These are phyloP conservation scores for Pestalotiopsis sp. DNA, from an alignment of 2,329 filamentous ascomycete genomes.

Conservation along the genomic window DNA sequence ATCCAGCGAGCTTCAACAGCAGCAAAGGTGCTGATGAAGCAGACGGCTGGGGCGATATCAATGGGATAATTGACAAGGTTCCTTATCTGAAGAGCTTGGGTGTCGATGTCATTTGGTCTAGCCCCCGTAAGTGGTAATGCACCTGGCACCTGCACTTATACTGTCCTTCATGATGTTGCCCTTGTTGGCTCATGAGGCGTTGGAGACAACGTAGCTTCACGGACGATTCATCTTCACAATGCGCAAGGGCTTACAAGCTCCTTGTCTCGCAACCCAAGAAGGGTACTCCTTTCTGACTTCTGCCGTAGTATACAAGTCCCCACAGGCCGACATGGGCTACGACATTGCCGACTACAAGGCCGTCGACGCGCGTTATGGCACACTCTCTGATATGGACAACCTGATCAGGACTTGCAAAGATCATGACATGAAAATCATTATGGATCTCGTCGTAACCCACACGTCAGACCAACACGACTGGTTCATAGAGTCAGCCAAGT, in stretches of 20 bases:
- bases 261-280: too few species aligned
- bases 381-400: slow-evolving; percentile 64
- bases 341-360: slow-evolving; percentile 69
- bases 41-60: slow-evolving; percentile 54
- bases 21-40: slow-evolving; percentile 54
- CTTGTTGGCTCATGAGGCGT: too few species aligned
- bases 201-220: too few species aligned
- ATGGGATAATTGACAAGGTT: slow-evolving; percentile 63
- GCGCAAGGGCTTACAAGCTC: too few species aligned
- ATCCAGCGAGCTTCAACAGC: slow-evolving; percentile 59
- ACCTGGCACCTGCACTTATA: too few species aligned
- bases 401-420: slow-evolving; percentile 62
- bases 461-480: slow-evolving; percentile 72
- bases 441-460: slow-evolving; percentile 80
- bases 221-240: too few species aligned
- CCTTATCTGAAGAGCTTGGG: slow-evolving; percentile 63
- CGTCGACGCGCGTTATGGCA: slow-evolving; percentile 67
- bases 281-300: too few species aligned
- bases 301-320: slow-evolving; percentile 56
- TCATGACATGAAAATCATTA: slow-evolving; percentile 69
- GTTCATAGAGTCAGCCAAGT: slow-evolving; percentile 68
- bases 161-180: too few species aligned
- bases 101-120: slow-evolving; percentile 67
- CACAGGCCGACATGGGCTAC: slow-evolving; percentile 71
- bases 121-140: slow-evolving; percentile 38